Conservation (phyloP, 352 stramenopile genomes). For the Globisporangium barbulae region DNA sequence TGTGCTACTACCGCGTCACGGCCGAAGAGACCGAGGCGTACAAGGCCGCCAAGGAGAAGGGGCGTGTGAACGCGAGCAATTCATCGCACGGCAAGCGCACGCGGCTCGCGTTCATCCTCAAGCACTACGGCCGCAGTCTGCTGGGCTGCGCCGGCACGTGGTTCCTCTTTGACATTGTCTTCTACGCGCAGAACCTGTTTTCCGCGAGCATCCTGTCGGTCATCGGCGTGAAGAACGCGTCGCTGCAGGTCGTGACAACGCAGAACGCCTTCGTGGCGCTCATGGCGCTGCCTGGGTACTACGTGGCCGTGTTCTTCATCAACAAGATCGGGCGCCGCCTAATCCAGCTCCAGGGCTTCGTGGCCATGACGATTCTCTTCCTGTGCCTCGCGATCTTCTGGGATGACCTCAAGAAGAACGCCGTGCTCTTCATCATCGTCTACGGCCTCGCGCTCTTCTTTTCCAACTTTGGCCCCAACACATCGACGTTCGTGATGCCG, state of each 20-base stretch:
- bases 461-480: constrained; percentile 86
- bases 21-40: constrained; percentile 59
- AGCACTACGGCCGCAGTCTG: constrained; percentile 45
- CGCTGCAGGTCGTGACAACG: constrained; percentile 47
- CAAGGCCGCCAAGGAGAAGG: constrained; percentile 21
- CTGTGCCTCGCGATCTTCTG: constrained; percentile 62
- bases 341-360: constrained; percentile 79
- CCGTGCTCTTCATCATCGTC: constrained; percentile 66
- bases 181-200: constrained; percentile 80
- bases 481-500: constrained; percentile 62
- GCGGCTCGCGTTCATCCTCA: constrained; percentile 37
- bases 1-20: constrained; percentile 61
- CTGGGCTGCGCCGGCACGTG: constrained; percentile 70
- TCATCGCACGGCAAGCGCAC: constrained; percentile 7
- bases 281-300: constrained; percentile 79
- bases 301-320: constrained; percentile 71
- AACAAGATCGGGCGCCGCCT: constrained; percentile 50
- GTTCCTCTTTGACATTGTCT: constrained; percentile 87
- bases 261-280: constrained; percentile 60
- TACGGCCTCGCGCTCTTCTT: constrained; percentile 80
- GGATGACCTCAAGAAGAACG: constrained; percentile 43
- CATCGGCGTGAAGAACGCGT: constrained; percentile 43
- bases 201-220: constrained; percentile 63
- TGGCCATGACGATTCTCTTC: constrained; percentile 62
- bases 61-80: not conserved